Conservation (phyloP, 2,329 filamentous ascomycete species). For the Leptographium flavum region DNA sequence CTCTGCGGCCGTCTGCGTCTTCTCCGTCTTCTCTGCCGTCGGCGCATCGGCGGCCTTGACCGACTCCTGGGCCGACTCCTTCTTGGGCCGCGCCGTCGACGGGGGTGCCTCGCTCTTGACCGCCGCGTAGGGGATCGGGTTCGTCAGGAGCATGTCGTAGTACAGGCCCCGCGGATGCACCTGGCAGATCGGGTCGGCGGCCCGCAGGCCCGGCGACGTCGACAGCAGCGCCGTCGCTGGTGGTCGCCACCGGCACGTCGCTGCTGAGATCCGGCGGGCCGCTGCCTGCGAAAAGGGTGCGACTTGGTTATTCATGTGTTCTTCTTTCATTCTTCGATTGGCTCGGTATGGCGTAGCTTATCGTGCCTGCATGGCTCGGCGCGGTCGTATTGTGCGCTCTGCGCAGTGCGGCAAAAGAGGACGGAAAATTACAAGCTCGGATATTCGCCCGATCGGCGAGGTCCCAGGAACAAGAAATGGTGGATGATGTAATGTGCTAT, state of each 20-base stretch:
- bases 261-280: background rate
- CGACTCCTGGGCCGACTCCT: background rate
- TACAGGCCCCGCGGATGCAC: conserved; percentile 40
- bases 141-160: conserved; percentile 42
- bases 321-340: too few species aligned
- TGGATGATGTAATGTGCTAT: too few species aligned
- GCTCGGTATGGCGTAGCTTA: too few species aligned
- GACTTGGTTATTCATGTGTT: background rate
- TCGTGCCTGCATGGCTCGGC: too few species aligned
- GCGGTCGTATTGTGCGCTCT: too few species aligned
- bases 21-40: background rate
- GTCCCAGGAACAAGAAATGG: too few species aligned
- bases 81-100: conserved; percentile 14
- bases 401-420: too few species aligned
- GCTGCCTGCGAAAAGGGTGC: background rate
- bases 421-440: too few species aligned
- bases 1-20: background rate
- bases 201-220: background rate
- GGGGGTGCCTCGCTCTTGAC: conserved; percentile 30
- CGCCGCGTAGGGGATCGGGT: conserved; percentile 25
- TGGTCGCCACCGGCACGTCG: background rate
- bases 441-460: too few species aligned
- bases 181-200: conserved; percentile 17
- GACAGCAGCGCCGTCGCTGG: background rate
- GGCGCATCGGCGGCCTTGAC: background rate